Evolutionary conservation across 805 yeast species (phyloP).

Genomic region (Candida andamanensis): DNA sequence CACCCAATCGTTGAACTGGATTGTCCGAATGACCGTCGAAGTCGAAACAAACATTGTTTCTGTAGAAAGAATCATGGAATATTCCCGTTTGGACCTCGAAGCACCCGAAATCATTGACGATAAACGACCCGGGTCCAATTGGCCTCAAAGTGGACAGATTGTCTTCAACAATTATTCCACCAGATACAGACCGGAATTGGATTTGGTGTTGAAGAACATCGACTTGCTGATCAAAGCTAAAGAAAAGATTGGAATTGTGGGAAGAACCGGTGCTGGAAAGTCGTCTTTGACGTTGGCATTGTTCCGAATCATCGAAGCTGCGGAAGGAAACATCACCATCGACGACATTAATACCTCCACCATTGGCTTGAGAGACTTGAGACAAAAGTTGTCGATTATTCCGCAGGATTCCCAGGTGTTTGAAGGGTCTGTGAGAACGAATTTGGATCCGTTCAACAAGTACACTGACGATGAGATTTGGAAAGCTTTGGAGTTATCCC

Average conservation of each 20-base stretch:
- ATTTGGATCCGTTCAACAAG: constrained; percentile 36
- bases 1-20: constrained; percentile 94
- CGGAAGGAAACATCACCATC: constrained; percentile 31
- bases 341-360: constrained; percentile 29
- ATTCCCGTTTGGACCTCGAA: constrained; percentile 73
- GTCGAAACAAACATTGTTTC: constrained; percentile 96
- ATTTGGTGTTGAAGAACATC: constrained; percentile 36
- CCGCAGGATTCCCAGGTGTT: constrained; percentile 45
- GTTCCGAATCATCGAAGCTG: constrained; percentile 39
- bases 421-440: constrained; percentile 37
- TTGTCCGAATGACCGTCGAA: constrained; percentile 97
- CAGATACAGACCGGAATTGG: constrained; percentile 41
- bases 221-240: constrained; percentile 30
- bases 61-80: constrained; percentile 91
- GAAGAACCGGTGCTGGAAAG: constrained; percentile 45
- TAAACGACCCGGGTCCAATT: constrained; percentile 49
- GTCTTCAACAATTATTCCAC: constrained; percentile 35
- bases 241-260: constrained; percentile 42
- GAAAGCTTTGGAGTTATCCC: constrained; percentile 39
- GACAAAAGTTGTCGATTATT: constrained; percentile 38
- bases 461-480: constrained; percentile 35
- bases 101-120: constrained; percentile 68
- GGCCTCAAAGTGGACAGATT: constrained; percentile 39
- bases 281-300: constrained; percentile 41
- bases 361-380: constrained; percentile 39